Conservation (phyloP, 176 grass and related monocot species). For the Luzula sylvatica region DNA sequence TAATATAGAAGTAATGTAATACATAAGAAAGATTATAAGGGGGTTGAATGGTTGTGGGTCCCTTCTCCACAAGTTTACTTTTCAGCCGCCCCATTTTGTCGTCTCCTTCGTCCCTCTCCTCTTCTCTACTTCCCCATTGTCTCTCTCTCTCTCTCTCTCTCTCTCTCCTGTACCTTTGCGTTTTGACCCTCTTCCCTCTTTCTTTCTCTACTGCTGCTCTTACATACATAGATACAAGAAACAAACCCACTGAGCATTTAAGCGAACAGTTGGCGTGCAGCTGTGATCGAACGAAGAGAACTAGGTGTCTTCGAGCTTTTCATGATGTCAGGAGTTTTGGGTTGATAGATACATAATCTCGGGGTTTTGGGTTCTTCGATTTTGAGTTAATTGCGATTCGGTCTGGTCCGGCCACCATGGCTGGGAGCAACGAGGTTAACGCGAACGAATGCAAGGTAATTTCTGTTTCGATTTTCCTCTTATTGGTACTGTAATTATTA, state of each 20-base stretch:
- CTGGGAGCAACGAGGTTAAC: slow-evolving; percentile 98
- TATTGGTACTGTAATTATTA: neutral
- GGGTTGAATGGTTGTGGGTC: slow-evolving; percentile 20
- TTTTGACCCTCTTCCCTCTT: slow-evolving; percentile 16
- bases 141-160: neutral
- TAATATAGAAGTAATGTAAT: neutral
- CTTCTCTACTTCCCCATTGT: slow-evolving; percentile 3
- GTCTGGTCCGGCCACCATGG: slow-evolving; percentile 40
- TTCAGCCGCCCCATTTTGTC: slow-evolving; percentile 67
- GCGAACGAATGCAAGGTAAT: slow-evolving; percentile 84
- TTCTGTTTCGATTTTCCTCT: slow-evolving; percentile 5
- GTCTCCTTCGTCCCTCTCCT: slow-evolving; percentile 44
- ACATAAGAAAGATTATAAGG: neutral
- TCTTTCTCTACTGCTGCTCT: slow-evolving; percentile 11
- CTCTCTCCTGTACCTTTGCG: slow-evolving; percentile 9
- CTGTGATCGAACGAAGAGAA: slow-evolving; percentile 8
- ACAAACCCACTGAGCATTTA: neutral
- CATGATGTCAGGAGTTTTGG: slow-evolving; percentile 26
- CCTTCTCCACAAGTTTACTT: slow-evolving; percentile 39
- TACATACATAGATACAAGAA: slow-evolving; percentile 3
- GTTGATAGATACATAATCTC: neutral
- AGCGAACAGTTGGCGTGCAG: slow-evolving; percentile 4
- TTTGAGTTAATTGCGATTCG: neutral
- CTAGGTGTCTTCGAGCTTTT: neutral
- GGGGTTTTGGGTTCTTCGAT: neutral